These are phyloP conservation scores for Ananas comosus DNA, from an alignment of 176 grass and related monocot species.

Conservation along the genomic window DNA sequence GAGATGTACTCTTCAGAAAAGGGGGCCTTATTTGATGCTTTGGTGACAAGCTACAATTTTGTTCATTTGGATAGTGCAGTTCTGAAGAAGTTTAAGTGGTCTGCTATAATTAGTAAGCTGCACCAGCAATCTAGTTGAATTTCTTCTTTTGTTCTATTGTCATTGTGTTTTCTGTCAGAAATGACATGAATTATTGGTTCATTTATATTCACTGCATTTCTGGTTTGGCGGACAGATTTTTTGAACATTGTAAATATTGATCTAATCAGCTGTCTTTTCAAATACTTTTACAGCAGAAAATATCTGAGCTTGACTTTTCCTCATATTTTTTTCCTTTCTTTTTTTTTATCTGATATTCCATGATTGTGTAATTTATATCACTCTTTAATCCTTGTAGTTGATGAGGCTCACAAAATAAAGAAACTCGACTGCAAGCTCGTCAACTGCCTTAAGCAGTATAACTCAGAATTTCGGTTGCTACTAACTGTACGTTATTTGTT, in stretches of 20 bases:
- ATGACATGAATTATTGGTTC: too few relatives aligned
- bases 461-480: conserved; percentile 52
- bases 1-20: conserved; percentile 58
- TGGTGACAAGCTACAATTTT: conserved; percentile 65
- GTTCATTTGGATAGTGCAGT: conserved; percentile 42
- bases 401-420: conserved; percentile 74
- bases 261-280: too few relatives aligned
- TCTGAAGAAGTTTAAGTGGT: conserved; percentile 60
- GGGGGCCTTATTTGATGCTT: conserved; percentile 45
- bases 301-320: too few relatives aligned
- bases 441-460: conserved; percentile 40
- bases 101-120: conserved; percentile 51
- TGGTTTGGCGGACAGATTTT: too few relatives aligned
- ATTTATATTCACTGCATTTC: too few relatives aligned
- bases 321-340: neutral
- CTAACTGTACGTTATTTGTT: conserved; percentile 45
- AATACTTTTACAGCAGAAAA: neutral
- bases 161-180: too few relatives aligned
- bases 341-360: conserved; percentile 11
- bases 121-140: neutral
- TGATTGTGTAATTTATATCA: neutral
- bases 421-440: conserved; percentile 59
- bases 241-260: too few relatives aligned
- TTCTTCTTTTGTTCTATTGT: too few relatives aligned
- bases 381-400: conserved; percentile 37